Percentiles rank a stretch among this genome's conserved stretches.
phyloP scores from a whole-genome alignment of 257 asterid species.

The Solanum medicagineum region DNA sequence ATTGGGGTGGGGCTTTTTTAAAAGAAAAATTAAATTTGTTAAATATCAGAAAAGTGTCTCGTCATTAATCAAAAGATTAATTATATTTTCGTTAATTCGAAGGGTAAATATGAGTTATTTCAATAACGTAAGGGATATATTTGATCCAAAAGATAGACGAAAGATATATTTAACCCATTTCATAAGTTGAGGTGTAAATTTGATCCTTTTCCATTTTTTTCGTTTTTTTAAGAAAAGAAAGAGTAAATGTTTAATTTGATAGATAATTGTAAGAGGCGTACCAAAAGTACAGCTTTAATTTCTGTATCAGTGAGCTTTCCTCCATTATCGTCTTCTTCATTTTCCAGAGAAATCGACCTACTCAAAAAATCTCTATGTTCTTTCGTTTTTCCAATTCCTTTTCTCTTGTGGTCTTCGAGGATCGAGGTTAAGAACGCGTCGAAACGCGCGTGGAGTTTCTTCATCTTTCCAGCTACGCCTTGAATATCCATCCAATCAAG shows the following conservation, averaged over 20 bases:
- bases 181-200: too few species aligned
- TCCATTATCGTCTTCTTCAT: constrained; percentile 31
- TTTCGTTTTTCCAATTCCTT: neutral
- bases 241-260: too few species aligned
- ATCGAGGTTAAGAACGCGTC: constrained; percentile 46
- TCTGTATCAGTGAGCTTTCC: constrained; percentile 54
- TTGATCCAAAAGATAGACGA: too few species aligned
- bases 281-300: constrained; percentile 86
- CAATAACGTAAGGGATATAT: too few species aligned
- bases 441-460: constrained; percentile 67
- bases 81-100: accelerated
- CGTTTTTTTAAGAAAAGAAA: too few species aligned
- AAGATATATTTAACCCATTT: too few species aligned
- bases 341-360: constrained; percentile 40
- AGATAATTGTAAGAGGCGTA: neutral
- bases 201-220: too few species aligned
- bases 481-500: constrained; percentile 68
- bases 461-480: constrained; percentile 63
- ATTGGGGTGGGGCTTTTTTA: too few species aligned
- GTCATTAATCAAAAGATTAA: too few species aligned
- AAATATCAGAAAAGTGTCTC: too few species aligned
- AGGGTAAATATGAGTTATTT: too few species aligned
- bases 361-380: constrained; percentile 35
- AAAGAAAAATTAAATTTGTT: too few species aligned
- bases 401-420: constrained; percentile 45